These are phyloP conservation scores for Artemisia argyi DNA, from an alignment of 129 eudicot species.

Conservation along the genomic window DNA sequence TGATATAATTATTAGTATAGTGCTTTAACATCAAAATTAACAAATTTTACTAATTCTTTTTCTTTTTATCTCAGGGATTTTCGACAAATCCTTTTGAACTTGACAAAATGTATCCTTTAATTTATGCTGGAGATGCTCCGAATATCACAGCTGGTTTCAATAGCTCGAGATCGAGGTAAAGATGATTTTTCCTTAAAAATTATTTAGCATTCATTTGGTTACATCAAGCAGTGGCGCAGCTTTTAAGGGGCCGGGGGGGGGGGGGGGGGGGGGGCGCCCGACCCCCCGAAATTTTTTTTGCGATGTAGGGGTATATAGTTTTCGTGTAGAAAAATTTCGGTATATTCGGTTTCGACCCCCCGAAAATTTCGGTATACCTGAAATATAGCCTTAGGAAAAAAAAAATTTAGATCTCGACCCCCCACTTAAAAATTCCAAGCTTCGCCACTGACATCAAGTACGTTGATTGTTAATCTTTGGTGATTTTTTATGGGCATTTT, in stretches of 20 bases:
- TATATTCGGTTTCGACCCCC: no score
- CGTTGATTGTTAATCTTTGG: not conserved
- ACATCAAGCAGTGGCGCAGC: no score
- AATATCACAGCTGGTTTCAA: conserved; percentile 35
- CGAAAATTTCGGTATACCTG: no score
- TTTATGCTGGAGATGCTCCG: conserved; percentile 52
- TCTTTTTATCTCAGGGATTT: conserved; percentile 32
- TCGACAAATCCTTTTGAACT: conserved; percentile 41
- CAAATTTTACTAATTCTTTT: not conserved
- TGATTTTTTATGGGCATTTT: not conserved
- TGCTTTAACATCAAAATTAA: not conserved
- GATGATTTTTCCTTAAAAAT: not conserved
- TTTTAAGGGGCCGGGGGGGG: no score
- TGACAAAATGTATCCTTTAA: conserved; percentile 34
- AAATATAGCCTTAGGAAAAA: no score
- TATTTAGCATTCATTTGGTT: not conserved
- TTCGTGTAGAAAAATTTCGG: no score
- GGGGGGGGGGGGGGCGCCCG: no score
- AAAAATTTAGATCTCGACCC: no score
- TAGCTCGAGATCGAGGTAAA: conserved; percentile 35
- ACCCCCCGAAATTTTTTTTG: no score
- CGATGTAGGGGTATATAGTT: no score
- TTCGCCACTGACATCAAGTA: not conserved
- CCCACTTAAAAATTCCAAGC: no score
- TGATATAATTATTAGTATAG: not conserved